These are phyloP conservation scores for Rhynchosporium graminicola DNA, from an alignment of 2,329 filamentous ascomycete genomes.

Conservation along the genomic window DNA sequence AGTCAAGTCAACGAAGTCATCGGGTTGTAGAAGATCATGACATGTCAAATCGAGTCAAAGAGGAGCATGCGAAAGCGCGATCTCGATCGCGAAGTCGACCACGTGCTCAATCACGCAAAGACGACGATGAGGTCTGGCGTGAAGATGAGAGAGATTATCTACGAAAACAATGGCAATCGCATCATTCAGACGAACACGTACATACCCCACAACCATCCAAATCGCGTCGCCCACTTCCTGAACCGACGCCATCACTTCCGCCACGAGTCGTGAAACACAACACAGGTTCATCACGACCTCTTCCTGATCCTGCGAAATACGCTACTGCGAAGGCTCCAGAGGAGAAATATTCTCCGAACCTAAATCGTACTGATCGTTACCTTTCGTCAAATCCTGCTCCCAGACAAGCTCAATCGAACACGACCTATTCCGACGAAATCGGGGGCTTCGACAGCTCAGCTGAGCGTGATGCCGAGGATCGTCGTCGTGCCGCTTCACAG, in stretches of 20 bases:
- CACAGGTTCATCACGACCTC: constrained; percentile 42
- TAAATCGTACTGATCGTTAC: constrained; percentile 51
- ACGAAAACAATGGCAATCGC: constrained; percentile 45
- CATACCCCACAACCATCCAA: constrained; percentile 25
- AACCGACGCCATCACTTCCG: constrained; percentile 32
- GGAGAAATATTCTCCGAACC: constrained; percentile 24
- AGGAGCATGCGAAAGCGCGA: constrained; percentile 33
- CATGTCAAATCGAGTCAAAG: constrained; percentile 34
- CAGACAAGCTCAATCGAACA: constrained; percentile 38
- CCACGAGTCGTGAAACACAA: constrained; percentile 38
- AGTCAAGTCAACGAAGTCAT: constrained; percentile 36
- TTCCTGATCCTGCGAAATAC: constrained; percentile 41
- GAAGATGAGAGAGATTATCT: constrained; percentile 54
- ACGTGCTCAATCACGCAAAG: constrained; percentile 33
- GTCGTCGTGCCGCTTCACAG: constrained; percentile 49
- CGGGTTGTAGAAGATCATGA: constrained; percentile 38
- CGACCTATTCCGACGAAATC: constrained; percentile 45
- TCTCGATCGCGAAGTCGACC: constrained; percentile 30
- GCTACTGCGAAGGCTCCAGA: constrained; percentile 28
- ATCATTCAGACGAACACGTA: constrained; percentile 28
- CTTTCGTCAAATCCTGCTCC: constrained; percentile 52
- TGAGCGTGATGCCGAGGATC: constrained; percentile 53
- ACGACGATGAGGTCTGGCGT: constrained; percentile 49
- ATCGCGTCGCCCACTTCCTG: constrained; percentile 39
- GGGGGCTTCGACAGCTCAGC: constrained; percentile 45